Conservation (phyloP, 129 eudicot species). For the Ambrosia artemisiifolia region DNA sequence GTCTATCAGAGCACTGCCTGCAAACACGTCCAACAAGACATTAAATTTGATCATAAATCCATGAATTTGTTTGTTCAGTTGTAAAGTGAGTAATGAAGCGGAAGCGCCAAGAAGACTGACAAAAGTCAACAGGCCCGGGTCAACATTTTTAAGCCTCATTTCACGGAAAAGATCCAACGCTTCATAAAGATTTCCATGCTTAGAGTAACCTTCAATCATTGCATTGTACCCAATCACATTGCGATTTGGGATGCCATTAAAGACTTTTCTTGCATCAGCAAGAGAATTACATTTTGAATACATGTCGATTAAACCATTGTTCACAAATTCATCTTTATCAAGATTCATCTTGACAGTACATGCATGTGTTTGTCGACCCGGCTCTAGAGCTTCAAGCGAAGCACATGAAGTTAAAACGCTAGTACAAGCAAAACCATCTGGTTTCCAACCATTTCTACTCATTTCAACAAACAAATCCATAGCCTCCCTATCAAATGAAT, state of each 20-base stretch:
- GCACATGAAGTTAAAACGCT: conserved; percentile 63
- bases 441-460: conserved; percentile 53
- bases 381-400: conserved; percentile 51
- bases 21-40: conserved; percentile 34
- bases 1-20: conserved; percentile 60
- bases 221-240: conserved; percentile 61
- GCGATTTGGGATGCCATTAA: conserved; percentile 23
- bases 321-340: conserved; percentile 54
- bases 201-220: conserved; percentile 69
- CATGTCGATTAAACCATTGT: conserved; percentile 62
- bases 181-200: conserved; percentile 41
- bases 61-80: conserved; percentile 57
- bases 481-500: conserved; percentile 48
- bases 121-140: conserved; percentile 60
- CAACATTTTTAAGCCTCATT: conserved; percentile 47
- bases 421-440: conserved; percentile 66
- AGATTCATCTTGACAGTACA: conserved; percentile 48
- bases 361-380: conserved; percentile 65
- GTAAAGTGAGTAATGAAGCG: conserved; percentile 42
- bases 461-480: conserved; percentile 45
- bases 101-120: conserved; percentile 68
- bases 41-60: conserved; percentile 46
- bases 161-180: conserved; percentile 56
- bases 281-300: conserved; percentile 59
- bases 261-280: conserved; percentile 49